Base-by-base conservation (phyloP, 139 green algal species). In the Deuterostichococcus epilithicus region DNA sequence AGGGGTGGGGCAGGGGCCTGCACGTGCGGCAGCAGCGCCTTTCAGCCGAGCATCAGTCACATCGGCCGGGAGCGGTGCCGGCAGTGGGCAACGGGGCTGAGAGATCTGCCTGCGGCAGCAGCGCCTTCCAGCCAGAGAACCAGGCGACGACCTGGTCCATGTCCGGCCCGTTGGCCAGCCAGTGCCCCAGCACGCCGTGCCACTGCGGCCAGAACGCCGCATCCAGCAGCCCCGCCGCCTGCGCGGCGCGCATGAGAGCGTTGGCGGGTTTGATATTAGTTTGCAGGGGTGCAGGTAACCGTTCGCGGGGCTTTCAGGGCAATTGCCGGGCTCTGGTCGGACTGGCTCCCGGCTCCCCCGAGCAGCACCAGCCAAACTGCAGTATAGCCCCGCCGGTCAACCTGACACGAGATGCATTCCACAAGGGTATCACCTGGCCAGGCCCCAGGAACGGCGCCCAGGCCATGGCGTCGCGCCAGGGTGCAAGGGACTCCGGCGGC, bases 111-210 rank as follows among this genome's bases (percentile, higher is more conserved):
- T 88, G 77, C 3, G 86, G 85, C 18, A 89, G 70, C 59, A 86
- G 58, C 10, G 68, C 81, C 83, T 98, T 98, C 95, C 95, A 99
- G 22, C 88, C 88, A 35, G 96, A 84, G 86, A 98, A 98, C 94
- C 94, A 98, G 28, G 84, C 74, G 0, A 89, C 93, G 42, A 99
- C 91, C 81, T 98, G 93, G 73, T 97, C 94, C 44, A 91, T 94
- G 81, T 99, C 86, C 1, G 89, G 90, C 2, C 33, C 80, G 60
- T 83, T 78, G 22, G 70, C 70, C 33, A 99, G 90, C 95, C 94
- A 99, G 78, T 94, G 85, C 38, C 91, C 82, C 80, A 97, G 87
- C 45, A 95, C 86, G 5, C 75, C 71, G 23, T 92, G 88, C 88
- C 89, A 97, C 72, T 90, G 86, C 8, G 91, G 94, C 82, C 97